Base-by-base conservation (phyloP, 2,329 filamentous ascomycete species). In the Colletotrichum sp. region DNA sequence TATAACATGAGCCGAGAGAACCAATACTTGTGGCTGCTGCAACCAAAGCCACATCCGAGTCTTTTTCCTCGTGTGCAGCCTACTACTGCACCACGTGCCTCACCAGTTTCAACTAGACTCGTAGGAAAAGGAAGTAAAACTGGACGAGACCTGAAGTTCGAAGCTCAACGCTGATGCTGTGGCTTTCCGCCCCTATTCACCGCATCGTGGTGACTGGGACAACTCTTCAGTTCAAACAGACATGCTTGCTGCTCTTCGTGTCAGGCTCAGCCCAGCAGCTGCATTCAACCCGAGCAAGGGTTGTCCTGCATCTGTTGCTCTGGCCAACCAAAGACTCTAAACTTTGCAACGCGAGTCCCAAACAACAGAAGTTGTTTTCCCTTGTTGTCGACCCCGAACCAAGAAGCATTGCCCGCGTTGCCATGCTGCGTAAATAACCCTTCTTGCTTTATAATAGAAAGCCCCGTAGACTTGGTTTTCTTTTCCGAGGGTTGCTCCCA, bases 271-370 rank as follows among this genome's bases (percentile, higher is more conserved):
- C 62, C 72, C 60, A 62, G 30, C n/a, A n/a, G 49, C 64, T 13
- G 16, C 66, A 60, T 39, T 55, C 26, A 66, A 21, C 28, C 30
- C 16, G 57, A 75, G 34, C 72, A 72, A 62, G 72, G 68, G 36
- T 75, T 67, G 52, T 39, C 36, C 60, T 67, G 44, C 24, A 57
- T 49, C 30, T 49, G 62, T 75, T 72, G 72, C 72, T 72, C 28
- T 62, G 55, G 68, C 68, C 72, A 72, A 72, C 68, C 62, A 66
- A 28, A 67, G 28, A 49, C 52, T 62, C 64, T 62, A 67, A 67
- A 55, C 8, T 67, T 26, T 34, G 21, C 30, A 24, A 60, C 24
- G 36, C 39, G 68, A 16, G 26, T 71, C 24, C 44, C 39, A 32
- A n/a, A 49, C 59, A 71, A 60, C 28, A 55, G 26, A 16, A 44